These are phyloP conservation scores for Santalum album DNA, from an alignment of 164 flowering plant species.

Conservation along the genomic window DNA sequence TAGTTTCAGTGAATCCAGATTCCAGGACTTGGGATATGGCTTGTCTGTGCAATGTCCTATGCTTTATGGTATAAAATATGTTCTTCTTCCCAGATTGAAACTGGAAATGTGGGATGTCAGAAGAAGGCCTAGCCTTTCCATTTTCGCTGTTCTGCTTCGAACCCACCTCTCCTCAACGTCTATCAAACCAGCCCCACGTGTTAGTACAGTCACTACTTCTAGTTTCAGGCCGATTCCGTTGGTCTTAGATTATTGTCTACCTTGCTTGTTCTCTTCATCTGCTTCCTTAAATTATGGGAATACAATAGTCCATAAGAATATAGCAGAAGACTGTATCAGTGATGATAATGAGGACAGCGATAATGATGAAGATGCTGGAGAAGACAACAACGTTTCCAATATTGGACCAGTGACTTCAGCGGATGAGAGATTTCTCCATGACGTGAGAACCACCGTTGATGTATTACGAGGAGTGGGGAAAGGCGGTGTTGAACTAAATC, in stretches of 20 bases:
- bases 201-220: neutral
- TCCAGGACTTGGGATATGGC: too few species aligned
- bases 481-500: conserved; percentile 23
- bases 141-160: conserved; percentile 8
- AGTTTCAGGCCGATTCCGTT: neutral
- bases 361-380: conserved; percentile 9
- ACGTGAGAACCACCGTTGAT: conserved; percentile 23
- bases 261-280: conserved; percentile 9
- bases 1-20: too few species aligned
- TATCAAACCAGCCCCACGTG: conserved; percentile 3
- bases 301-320: neutral
- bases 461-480: conserved; percentile 19
- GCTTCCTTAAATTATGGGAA: neutral
- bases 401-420: conserved; percentile 2
- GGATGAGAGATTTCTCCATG: conserved; percentile 19
- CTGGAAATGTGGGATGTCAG: conserved; percentile 12
- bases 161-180: conserved; percentile 10
- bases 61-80: neutral
- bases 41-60: neutral
- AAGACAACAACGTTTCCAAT: neutral
- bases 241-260: neutral
- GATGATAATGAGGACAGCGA: conserved; percentile 12
- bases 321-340: conserved; percentile 7
- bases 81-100: neutral
- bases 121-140: conserved; percentile 9